Base-by-base conservation (phyloP, 2,329 filamentous ascomycete species). In the Claviceps maximensis region DNA sequence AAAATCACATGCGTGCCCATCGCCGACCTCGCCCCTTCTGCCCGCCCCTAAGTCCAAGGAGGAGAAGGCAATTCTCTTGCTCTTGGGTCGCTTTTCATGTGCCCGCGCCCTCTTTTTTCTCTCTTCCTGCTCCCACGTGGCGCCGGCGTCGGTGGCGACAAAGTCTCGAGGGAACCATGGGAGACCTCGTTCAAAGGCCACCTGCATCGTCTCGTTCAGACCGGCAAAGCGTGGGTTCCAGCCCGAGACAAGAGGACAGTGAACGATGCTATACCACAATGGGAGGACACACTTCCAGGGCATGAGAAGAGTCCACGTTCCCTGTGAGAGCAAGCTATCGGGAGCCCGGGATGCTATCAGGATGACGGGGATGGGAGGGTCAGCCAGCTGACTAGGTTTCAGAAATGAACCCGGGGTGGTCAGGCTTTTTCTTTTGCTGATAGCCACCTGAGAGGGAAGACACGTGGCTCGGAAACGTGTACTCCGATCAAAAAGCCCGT, bases 111-210 rank as follows among this genome's bases (percentile, higher is more conserved):
- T 83, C 64, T 85, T 89, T 0, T 86, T 57, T 15, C 67, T 60
- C 65, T 90, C 78, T 38, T 79, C 75, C 36, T 81, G 63, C 65
- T 94, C 87, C 87, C 89, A 96, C 17, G 75, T 72, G 64, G 80
- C 83, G 1, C 93, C 93, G 2, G 89, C 86, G 53, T 79, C 76
- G 0, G 89, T 95, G 4, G 84, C 87, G 0, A 87, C 83, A 57
- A 80, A 87, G 65, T 98, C 93, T 3, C 80, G 85, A 0, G 93
- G 93, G 62, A 95, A 98, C 80, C 86, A 94, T 1, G 89, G 82
- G 40, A 77, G 70, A 0, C 81, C 81, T 21, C 82, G 79, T 69
- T 97, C 90, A 63, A 95, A 95, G 1, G 82, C 73, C 23, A 95
- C 76, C 64, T 97, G 91, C 38, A 83, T 79, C 50, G 82, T 75